Base-by-base conservation (phyloP, 2,329 filamentous ascomycete species). In the Diaporthe ampelina region DNA sequence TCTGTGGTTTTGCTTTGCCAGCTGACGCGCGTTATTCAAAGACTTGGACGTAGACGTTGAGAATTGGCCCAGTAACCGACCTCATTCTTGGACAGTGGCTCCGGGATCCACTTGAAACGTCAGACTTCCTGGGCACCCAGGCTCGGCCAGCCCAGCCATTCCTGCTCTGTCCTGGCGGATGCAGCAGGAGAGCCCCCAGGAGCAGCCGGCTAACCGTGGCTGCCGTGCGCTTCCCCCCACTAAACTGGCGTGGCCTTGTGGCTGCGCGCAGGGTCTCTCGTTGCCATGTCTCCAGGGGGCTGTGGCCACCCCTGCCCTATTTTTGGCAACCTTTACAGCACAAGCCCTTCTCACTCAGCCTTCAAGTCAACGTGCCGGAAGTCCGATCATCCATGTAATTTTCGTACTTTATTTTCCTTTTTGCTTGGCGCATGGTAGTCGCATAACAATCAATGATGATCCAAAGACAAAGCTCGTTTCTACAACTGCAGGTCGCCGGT, bases 31-130 rank as follows among this genome's bases (percentile, higher is more conserved):
- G 61, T 35, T 35, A 21, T 50, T 67, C 21, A 13, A 13, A 37
- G 26, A 50, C 5, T n/a, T 61, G 32, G 56, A 35, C n/a, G 32
- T 43, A 13, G 57, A n/a, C 50, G 43, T 40, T 70, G 19, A 57
- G 29, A 59, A 70, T 59, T 70, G 68, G 56, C 68, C 54, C 68
- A 70, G 68, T 59, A 59, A 70, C 45, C 45, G 21, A 11, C 43
- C 17, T 11, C 45, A 54, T 72, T 54, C 69, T 52, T 72, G 57
- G 56, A 52, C 15, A 37, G 61, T 35, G 43, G 43, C 45, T 35
- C 43, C 29, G 26, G 61, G 43, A 43, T 52, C 61, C 61, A 67
- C 61, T 67, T 67, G 61, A 67, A 67, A 67, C 61, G 61, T 67
- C 61, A 67, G 61, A 37, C 43, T 45, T 17, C 19, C 61, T 48